Evolutionary conservation across 148 eudicot species (phyloP), one percentile per base, ranked within the genome.

Genomic region (Arbutus unedo): DNA sequence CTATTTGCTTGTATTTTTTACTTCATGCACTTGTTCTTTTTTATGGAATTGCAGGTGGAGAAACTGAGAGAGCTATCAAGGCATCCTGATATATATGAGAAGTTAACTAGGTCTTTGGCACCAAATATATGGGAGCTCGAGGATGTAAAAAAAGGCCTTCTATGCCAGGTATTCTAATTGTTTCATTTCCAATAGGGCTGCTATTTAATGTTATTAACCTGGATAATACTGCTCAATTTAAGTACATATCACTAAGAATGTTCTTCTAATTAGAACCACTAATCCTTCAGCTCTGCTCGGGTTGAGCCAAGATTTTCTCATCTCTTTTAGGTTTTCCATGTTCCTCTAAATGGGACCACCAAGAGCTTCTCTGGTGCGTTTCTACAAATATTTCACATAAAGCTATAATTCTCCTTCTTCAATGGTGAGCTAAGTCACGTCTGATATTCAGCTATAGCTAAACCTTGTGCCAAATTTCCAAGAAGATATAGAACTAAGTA

Each of bases 71-170:
- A 93, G 85, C 85, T 96, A 67, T 96, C 98, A 67, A 90, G 80
- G 80, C 89, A 77, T 73, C 97, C 98, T 80, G 95, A 96, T 87
- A 92, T 94, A 62, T 93, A 93, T 82, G 94, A 92, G 21, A 87
- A 91, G 70, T 86, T 96, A 51, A 91, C 95, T 19, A 91, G 90
- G 88, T 96, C 99, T 74, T 84, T 96, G 87, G 99, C 99, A 6
- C 99, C 99, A 82, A 96, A 96, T 88, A 96, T 96, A 57, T 96
- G 99, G 99, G 99, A 96, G 90, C 93, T 96, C 53, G 99, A 96
- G 85, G 99, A 96, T 85, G 98, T 96, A n/a, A 96, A 96, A 78
- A 94, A 82, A 89, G 99, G 99, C 74, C 98, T 96, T 81, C 92
- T 96, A 80, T 96, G 99, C 88, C 99, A 96, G 99, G 99, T 94